Evolutionary conservation across 2,329 filamentous ascomycete genomes (phyloP).

Genomic region (Capronia americana): DNA sequence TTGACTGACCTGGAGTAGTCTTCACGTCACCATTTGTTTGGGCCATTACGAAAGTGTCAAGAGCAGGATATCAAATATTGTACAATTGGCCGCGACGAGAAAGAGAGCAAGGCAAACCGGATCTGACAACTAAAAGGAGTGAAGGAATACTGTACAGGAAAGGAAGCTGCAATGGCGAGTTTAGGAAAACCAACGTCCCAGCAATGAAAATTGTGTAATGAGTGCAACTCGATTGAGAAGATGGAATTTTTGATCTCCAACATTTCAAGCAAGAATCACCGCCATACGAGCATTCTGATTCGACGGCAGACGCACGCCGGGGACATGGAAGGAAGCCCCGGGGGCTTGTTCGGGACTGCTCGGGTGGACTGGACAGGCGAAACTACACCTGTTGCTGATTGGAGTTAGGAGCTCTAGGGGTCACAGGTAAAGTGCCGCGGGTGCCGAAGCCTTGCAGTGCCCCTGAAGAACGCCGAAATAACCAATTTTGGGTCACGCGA

Average conservation of each 20-base stretch:
- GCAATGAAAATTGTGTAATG: constrained; percentile 19
- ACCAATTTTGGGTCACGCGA: constrained; percentile 1
- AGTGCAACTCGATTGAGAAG: constrained; percentile 9
- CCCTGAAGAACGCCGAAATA: constrained; percentile 4
- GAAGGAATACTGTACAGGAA: constrained; percentile 36
- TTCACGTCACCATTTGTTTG: constrained; percentile 40
- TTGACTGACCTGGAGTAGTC: constrained; percentile 33
- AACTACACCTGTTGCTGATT: constrained; percentile 3
- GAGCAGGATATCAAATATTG: constrained; percentile 32
- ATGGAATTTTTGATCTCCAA: constrained; percentile 16
- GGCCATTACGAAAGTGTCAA: constrained; percentile 33
- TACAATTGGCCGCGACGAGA: constrained; percentile 29
- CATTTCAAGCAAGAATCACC: constrained; percentile 17
- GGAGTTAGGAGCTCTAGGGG: constrained; percentile 5
- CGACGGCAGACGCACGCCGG: constrained; percentile 3
- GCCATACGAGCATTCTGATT: constrained; percentile 15
- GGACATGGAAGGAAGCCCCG: constrained; percentile 14
- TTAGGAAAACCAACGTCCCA: constrained; percentile 28
- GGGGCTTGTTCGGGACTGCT: constrained; percentile 10
- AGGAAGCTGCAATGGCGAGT: constrained; percentile 15
- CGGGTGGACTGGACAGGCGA: constrained; percentile 9
- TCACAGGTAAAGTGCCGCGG: constrained; percentile 3
- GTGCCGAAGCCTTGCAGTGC: constrained; percentile 10
- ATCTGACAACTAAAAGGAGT: constrained; percentile 33
- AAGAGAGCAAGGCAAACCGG: constrained; percentile 14